Percentiles rank a stretch among this genome's conserved stretches.
Evolutionary conservation across 768 basidiomycete species (phyloP).

Genomic region (Pisolithus tinctorius): DNA sequence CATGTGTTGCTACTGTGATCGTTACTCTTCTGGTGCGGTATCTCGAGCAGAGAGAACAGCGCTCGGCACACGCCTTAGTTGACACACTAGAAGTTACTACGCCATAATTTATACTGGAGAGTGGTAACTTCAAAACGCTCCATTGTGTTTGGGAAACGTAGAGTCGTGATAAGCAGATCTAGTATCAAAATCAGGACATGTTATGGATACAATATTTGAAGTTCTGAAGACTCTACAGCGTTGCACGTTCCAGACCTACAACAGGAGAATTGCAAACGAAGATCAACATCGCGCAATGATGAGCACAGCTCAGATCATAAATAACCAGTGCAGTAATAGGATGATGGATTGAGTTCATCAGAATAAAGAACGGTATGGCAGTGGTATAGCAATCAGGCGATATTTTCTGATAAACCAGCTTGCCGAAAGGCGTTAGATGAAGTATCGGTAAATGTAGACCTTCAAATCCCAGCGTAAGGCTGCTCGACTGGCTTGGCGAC

Average conservation of each 20-base stretch:
- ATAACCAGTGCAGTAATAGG: constrained; percentile 8
- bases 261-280: neutral
- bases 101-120: neutral
- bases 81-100: neutral
- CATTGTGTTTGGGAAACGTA: neutral
- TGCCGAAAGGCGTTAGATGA: neutral
- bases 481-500: neutral
- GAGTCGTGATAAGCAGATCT: neutral
- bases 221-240: neutral
- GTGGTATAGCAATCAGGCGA: constrained; percentile 8
- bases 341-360: neutral
- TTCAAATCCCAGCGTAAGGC: neutral
- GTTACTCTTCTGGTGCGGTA: constrained; percentile 53
- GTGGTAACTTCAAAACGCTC: neutral
- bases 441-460: constrained; percentile 3
- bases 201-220: constrained; percentile 11
- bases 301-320: neutral
- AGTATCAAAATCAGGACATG: constrained; percentile 1
- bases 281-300: neutral
- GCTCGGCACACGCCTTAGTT: neutral
- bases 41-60: constrained; percentile 37
- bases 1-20: constrained; percentile 46
- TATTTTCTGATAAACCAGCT: constrained; percentile 2
- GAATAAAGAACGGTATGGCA: neutral
- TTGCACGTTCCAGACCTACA: constrained; percentile 5